Evolutionary conservation across 352 stramenopile species (phyloP), one percentile per base, ranked within the genome.

Genomic region (Phytophthora sojae): DNA sequence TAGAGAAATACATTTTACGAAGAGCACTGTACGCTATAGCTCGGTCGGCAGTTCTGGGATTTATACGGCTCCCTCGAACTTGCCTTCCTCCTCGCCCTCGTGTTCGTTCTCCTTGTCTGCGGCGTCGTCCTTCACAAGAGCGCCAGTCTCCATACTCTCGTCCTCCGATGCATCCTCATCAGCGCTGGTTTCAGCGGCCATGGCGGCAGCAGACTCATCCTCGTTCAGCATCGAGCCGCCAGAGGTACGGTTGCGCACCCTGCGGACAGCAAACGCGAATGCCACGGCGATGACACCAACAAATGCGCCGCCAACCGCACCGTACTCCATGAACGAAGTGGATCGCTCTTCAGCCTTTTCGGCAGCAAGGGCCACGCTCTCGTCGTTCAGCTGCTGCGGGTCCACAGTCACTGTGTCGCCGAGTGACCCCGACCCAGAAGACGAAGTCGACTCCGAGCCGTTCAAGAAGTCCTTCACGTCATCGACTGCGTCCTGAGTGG

Each of bases 1-100:
- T 25, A 71, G 65, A 57, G 50, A 71, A 74, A 71, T 72, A 72
- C 52, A 76, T 67, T 60, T 50, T 67, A 71, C 61, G 57, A 62
- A 74, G 54, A 69, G 67, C 54, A 69, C 61, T 63, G 44, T 52
- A 72, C 30, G 69, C 47, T 73, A 58, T 52, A 37, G n/a, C 55
- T 30, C 47, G 21, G 17, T n/a, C 32, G 49, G 51, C 37, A 52
- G 50, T 67, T 63, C 19, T 35, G 8, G 35, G 11, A 39, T 52
- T 88, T 82, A 88, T 62, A 83, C 80, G 15, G 80, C 80, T 52
- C 80, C 80, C 26, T 85, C 76, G 29, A 88, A 88, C 66, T 82
- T 86, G 73, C 80, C 80, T 70, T 88, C 80, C 51, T 68, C 64
- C 39, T 80, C 74, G 44, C 59, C 72, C 7, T 75, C 73, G 21